Evolutionary conservation across 2,329 filamentous ascomycete genomes (phyloP).

Genomic region (Hypoxylon rubiginosum): DNA sequence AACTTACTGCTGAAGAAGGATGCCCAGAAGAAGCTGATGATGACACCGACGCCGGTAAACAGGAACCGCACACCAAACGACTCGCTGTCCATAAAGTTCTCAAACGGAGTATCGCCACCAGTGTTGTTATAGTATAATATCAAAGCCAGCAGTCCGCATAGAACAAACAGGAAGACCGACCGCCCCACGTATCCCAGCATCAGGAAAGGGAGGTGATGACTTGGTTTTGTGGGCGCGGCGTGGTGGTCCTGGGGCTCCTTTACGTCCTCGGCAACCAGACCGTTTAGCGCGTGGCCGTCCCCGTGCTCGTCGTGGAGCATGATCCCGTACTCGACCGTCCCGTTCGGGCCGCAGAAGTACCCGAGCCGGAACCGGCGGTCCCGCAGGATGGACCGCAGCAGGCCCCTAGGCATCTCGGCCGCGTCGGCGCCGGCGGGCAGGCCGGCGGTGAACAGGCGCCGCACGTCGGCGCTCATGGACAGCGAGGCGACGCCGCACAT

Average conservation of each 20-base stretch:
- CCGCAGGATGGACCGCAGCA: conserved; percentile 39
- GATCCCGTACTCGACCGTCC: conserved; percentile 49
- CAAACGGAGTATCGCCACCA: conserved; percentile 54
- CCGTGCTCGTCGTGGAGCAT: conserved; percentile 38
- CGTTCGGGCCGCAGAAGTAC: conserved; percentile 46
- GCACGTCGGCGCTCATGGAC: conserved; percentile 42
- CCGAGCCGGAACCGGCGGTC: conserved; percentile 47
- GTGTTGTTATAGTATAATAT: conserved; percentile 57
- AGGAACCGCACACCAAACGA: conserved; percentile 57
- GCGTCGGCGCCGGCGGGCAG: conserved; percentile 39
- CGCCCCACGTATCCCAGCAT: conserved; percentile 48
- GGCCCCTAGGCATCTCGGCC: conserved; percentile 29
- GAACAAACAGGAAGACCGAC: conserved; percentile 45
- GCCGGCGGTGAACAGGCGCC: conserved; percentile 37
- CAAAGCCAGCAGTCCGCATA: conserved; percentile 50
- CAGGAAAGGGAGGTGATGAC: conserved; percentile 49
- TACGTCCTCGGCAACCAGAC: conserved; percentile 4
- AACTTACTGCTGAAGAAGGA: conserved; percentile 54
- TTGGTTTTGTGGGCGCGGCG: conserved; percentile 20
- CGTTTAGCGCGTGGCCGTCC: neutral
- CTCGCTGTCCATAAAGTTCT: conserved; percentile 58
- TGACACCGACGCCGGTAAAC: conserved; percentile 56
- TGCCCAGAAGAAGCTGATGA: conserved; percentile 56
- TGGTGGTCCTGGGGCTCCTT: conserved; percentile 28
- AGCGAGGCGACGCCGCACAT: conserved; percentile 52